Evolutionary conservation across 176 grass and related monocot species (phyloP), one percentile per base, ranked within the genome.

Genomic region (Triticum timopheevii): DNA sequence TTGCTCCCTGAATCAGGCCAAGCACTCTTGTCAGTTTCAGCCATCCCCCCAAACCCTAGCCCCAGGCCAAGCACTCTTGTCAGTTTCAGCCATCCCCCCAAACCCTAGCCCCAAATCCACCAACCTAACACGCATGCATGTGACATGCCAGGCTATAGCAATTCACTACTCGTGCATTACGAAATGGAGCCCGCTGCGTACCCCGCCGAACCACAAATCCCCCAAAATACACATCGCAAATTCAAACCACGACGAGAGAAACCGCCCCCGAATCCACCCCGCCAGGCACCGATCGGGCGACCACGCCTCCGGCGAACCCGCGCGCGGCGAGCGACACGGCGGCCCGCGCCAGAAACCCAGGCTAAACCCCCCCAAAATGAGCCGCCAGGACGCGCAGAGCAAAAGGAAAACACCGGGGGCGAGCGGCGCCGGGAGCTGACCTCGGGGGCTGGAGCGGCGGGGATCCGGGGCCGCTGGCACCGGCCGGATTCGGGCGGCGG

Each of bases 61-160:
- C 52, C 39, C 90, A 25, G 40, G 25, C 33, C 62, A 85, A 85
- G 65, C 4, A 77, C 13, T 20, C 50, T 4, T 4, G 50, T 80
- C 61, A 63, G 77, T 82, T 86, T n/a, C 7, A 63, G 47, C 23
- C 82, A 56, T 85, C 63, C 77, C 83, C 83, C 64, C 86, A 79
- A 91, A 91, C 90, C 90, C 90, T 91, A 88, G 63, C 64, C 52
- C 39, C 90, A 25, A 91, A 91, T 88, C 65, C 73, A 65, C 62
- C 28, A 40, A 33, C 62, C 54, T 85, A 30, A 35, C 38, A n/a
- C 72, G 71, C 64, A 65, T 7, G 68, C 20, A 72, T 78, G 39
- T 6, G 77, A 28, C 6, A 40, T 13, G 65, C 38, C 61, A 44
- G 77, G 84, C 42, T 65, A 33, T 15, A 39, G 19, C 23, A 65